A percentile compares a stretch with the other conserved stretches of the same genome.
These are phyloP conservation scores for Venturia aucupariae DNA, from an alignment of 2,329 filamentous ascomycete genomes.

Conservation along the genomic window DNA sequence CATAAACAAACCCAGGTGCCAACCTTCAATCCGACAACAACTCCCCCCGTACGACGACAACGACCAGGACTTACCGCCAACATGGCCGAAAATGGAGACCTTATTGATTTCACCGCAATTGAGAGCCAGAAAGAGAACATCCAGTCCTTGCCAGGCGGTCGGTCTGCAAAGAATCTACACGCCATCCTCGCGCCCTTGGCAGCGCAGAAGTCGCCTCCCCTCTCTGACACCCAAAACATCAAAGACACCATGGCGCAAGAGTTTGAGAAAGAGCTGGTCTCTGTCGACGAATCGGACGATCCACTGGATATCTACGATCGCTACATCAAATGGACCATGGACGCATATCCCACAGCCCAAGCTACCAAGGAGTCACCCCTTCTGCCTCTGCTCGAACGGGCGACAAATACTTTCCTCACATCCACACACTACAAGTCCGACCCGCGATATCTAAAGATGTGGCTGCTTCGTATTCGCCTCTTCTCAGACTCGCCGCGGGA, in stretches of 20 bases:
- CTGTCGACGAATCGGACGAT: conserved; percentile 80
- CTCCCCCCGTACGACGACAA: not conserved
- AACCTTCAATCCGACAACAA: not conserved
- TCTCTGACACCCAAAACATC: conserved; percentile 63
- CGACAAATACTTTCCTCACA: conserved; percentile 82
- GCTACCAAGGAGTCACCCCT: conserved; percentile 87
- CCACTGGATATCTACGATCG: conserved; percentile 92
- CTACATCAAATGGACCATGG: conserved; percentile 93
- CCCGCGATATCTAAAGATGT: conserved; percentile 82
- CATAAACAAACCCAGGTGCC: not conserved
- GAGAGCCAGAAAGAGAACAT: conserved; percentile 98
- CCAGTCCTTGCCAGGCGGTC: conserved; percentile 76
- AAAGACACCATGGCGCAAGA: conserved; percentile 73
- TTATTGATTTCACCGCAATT: conserved; percentile 74
- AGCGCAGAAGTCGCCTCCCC: conserved; percentile 38
- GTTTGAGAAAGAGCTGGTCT: conserved; percentile 74
- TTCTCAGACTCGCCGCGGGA: conserved; percentile 92
- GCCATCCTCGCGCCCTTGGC: conserved; percentile 65
- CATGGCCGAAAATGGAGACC: conserved; percentile 37
- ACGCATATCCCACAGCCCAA: conserved; percentile 89
- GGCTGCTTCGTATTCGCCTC: conserved; percentile 87
- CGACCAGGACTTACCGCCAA: not conserved
- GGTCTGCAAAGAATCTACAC: conserved; percentile 82
- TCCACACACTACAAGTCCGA: conserved; percentile 89
- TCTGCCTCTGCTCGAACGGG: conserved; percentile 78